phyloP scores from a whole-genome alignment of 2,329 filamentous ascomycete species.

The Cordyceps militaris region DNA sequence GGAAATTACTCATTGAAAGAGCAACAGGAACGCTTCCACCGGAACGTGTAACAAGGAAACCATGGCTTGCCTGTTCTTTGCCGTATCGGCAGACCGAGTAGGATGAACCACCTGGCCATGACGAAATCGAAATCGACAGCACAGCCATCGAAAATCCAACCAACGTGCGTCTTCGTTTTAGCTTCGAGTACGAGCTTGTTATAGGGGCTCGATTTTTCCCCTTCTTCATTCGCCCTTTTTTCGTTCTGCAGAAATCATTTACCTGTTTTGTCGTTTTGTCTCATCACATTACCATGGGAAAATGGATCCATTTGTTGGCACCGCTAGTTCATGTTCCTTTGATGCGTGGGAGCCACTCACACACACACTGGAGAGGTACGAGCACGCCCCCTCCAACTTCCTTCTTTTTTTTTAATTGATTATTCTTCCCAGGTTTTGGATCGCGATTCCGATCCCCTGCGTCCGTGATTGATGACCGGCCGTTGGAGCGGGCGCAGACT shows the following conservation, averaged over 20 bases:
- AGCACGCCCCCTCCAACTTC: neutral
- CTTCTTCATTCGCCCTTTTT: neutral
- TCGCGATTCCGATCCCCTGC: conserved; percentile 5
- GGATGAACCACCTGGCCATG: too few species aligned
- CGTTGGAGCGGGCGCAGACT: neutral
- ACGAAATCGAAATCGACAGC: too few species aligned
- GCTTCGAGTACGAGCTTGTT: too few species aligned
- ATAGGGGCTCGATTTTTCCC: neutral
- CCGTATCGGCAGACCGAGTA: too few species aligned
- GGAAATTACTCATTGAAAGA: too few species aligned
- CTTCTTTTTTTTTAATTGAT: neutral
- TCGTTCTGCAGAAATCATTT: neutral
- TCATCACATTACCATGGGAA: neutral
- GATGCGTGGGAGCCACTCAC: neutral
- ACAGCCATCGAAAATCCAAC: too few species aligned
- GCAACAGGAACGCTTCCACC: too few species aligned
- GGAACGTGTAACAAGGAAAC: too few species aligned
- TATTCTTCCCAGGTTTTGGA: neutral
- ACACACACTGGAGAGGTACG: neutral
- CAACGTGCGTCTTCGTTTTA: too few species aligned
- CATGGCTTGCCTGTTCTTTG: too few species aligned
- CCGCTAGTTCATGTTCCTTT: neutral
- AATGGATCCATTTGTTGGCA: neutral
- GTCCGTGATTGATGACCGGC: neutral
- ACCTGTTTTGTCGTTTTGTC: neutral